phyloP scores from a whole-genome alignment of 192 early-diverging fungal genomes.

The Mortierella claussenii region DNA sequence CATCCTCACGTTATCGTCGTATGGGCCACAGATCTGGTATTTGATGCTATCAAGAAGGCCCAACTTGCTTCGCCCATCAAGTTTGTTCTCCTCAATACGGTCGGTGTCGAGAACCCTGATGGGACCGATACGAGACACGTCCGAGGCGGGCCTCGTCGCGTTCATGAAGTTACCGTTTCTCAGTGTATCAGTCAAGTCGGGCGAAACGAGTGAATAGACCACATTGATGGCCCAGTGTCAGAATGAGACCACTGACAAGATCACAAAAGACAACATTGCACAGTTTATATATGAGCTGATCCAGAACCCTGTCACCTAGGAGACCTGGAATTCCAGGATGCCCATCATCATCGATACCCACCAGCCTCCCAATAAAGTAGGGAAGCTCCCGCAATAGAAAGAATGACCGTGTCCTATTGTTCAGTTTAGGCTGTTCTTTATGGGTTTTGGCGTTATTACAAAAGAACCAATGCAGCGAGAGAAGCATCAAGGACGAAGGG shows the following conservation, averaged over 20 bases:
- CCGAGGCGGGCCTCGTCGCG: constrained; percentile 11
- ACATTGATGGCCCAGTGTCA: constrained; percentile 14
- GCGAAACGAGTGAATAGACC: constrained; percentile 4
- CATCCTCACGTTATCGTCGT: constrained; percentile 11
- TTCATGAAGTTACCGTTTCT: constrained; percentile 21
- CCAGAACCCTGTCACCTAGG: constrained; percentile 5
- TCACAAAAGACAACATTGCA: constrained; percentile 27
- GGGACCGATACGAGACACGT: constrained; percentile 19
- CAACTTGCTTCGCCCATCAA: constrained; percentile 8
- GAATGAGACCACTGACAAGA: no score
- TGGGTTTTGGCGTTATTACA: no score
- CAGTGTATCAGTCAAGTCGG: constrained; percentile 21
- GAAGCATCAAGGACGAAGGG: no score
- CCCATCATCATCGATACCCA: constrained; percentile 22
- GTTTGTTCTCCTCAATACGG: constrained; percentile 23
- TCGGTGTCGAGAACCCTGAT: constrained; percentile 26
- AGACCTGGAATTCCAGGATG: constrained; percentile 33
- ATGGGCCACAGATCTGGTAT: constrained; percentile 20
- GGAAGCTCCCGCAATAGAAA: no score
- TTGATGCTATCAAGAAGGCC: constrained; percentile 13
- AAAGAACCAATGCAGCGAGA: no score
- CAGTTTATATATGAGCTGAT: constrained; percentile 29
- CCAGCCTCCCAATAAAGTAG: constrained; percentile 22
- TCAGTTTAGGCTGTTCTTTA: no score
- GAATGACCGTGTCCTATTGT: no score